Base-by-base conservation (phyloP, 768 basidiomycete species). In the Hygrophoropsis aurantiaca region DNA sequence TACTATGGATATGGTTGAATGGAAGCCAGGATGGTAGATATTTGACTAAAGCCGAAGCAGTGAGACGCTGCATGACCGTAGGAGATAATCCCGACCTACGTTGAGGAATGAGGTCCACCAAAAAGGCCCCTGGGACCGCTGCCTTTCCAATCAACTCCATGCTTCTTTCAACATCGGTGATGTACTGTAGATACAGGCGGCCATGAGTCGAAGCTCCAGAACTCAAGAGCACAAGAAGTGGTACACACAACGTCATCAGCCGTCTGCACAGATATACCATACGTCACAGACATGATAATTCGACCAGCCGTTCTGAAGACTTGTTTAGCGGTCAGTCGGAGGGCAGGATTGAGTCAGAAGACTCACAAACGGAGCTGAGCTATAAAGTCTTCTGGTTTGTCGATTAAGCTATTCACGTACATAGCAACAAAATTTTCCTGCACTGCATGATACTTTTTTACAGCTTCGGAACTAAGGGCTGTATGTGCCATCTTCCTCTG, bases 11-110 rank as follows among this genome's bases (percentile, higher is more conserved):
- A 9, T 25, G 16, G 11, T 48, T 42, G 32, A 54, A 56, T 8
- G 60, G 60, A n/a, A 58, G 27, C 47, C 57, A 50, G 7, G 34
- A 27, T 5, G 60, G 60, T 8, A 62, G 25, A 41, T 54, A 30
- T 38, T 55, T 56, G 32, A 61, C 60, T 61, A 15, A 11, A 47
- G 27, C 25, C 41, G 5, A 6, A 10, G 13, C 24, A 39, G 24
- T 26, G n/a, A 38, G 9, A 25, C 25, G 21, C 26, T 20, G n/a
- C 11, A 8, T 11, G 11, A 3, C 11, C 27, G 13, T 11, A 26
- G 11, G n/a, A 6, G 8, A 15, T 24, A 11, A 4, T 5, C 11
- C 11, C 9, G 24, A 16, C 48, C 25, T 48, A 39, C 48, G 25
- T 24, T 36, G 25, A 20, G 48, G 48, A 24, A 47, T 47, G 30